A percentile compares a stretch with the other conserved stretches of the same genome.
phyloP scores from a whole-genome alignment of 2,329 filamentous ascomycete species.

The Pyricularia sp. region DNA sequence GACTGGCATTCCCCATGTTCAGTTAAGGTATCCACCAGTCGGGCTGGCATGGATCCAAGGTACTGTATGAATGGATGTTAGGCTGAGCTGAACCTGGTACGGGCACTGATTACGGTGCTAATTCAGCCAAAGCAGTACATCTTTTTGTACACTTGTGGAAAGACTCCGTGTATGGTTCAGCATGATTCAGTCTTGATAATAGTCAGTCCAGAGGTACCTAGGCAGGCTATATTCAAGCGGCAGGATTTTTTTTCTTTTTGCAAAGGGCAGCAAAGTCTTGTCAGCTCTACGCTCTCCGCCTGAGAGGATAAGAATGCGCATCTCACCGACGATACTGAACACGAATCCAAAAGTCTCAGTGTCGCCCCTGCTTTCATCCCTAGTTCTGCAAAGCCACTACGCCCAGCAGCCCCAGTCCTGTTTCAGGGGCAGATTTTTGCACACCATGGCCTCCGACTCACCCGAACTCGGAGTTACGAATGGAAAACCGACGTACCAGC shows the following conservation, averaged over 20 bases:
- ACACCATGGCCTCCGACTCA: slow-evolving; percentile 2
- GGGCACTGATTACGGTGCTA: background rate
- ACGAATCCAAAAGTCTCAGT: background rate
- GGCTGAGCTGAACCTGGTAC: background rate
- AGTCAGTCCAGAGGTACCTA: background rate
- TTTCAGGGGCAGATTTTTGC: background rate
- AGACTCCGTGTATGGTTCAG: background rate
- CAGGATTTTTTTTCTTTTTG: background rate
- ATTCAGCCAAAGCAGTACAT: background rate
- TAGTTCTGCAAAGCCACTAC: too few species aligned
- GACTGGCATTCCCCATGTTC: background rate
- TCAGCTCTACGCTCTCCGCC: background rate
- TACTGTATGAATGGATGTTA: too few species aligned
- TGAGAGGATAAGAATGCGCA: background rate
- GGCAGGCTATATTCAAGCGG: background rate
- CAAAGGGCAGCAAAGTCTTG: background rate
- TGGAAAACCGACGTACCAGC: slow-evolving; percentile 24
- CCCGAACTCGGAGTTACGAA: background rate
- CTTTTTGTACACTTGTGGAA: background rate
- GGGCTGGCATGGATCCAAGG: too few species aligned
- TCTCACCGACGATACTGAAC: background rate
- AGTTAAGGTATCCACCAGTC: background rate
- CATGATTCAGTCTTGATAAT: background rate
- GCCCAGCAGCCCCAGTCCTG: background rate
- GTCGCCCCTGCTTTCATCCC: background rate